Evolutionary conservation across 305 asterid genomes (phyloP).

Genomic region (Nicotiana rustica): DNA sequence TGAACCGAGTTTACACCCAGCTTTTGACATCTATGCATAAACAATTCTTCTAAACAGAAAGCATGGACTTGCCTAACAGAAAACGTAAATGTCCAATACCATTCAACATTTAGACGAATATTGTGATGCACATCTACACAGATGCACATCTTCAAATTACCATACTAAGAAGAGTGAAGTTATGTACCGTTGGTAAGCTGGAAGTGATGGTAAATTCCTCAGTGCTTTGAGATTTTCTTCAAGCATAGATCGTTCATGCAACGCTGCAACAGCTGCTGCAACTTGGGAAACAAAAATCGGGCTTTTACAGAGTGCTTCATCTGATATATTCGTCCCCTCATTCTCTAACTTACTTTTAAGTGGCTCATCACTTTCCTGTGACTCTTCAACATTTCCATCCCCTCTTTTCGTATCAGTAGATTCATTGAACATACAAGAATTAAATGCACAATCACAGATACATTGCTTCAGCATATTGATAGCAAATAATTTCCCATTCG

Average conservation of each 20-base stretch:
- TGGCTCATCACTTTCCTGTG: slow-evolving; percentile 38
- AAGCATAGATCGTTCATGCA: slow-evolving; percentile 71
- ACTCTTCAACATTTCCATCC: slow-evolving; percentile 39
- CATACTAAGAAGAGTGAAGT: slow-evolving; percentile 23
- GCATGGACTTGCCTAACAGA: neutral
- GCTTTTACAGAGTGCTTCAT: slow-evolving; percentile 46
- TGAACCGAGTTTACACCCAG: neutral
- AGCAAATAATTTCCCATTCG: slow-evolving; percentile 64
- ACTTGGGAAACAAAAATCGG: slow-evolving; percentile 61
- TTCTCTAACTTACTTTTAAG: slow-evolving; percentile 31
- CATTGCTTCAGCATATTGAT: slow-evolving; percentile 67
- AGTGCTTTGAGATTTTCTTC: slow-evolving; percentile 68
- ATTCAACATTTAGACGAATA: neutral
- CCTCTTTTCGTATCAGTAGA: slow-evolving; percentile 37
- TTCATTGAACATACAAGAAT: slow-evolving; percentile 58
- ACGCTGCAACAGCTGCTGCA: slow-evolving; percentile 90
- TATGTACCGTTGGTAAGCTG: slow-evolving; percentile 78
- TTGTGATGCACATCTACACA: slow-evolving; percentile 27
- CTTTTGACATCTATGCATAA: slow-evolving; percentile 27
- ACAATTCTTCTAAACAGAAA: slow-evolving; percentile 15
- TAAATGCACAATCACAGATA: slow-evolving; percentile 49
- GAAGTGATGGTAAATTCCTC: slow-evolving; percentile 51
- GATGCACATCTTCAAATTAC: neutral
- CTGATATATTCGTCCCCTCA: slow-evolving; percentile 36
- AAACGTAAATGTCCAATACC: neutral